These are phyloP conservation scores for Handroanthus guayacan DNA, from an alignment of 257 asterid genomes.

Conservation along the genomic window DNA sequence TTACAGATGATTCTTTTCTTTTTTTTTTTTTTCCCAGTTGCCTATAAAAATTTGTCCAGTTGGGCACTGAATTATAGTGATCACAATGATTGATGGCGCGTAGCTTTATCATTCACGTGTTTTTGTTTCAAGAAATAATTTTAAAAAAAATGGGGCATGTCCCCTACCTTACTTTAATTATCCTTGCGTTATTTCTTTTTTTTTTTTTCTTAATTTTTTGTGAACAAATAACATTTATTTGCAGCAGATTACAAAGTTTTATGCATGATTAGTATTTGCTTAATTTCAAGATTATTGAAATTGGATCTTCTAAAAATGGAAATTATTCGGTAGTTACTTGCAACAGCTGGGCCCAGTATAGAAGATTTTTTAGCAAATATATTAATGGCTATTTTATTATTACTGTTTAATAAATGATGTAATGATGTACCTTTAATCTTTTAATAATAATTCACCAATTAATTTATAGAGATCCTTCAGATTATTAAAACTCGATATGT, in stretches of 20 bases:
- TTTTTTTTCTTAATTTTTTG: not conserved
- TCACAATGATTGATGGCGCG: not conserved
- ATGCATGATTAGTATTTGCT: not conserved
- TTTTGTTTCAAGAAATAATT: too few species aligned
- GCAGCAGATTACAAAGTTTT: not conserved
- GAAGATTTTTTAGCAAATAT: too few species aligned
- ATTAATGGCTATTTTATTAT: too few species aligned
- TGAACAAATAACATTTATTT: not conserved
- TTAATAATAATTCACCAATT: too few species aligned
- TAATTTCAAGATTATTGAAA: not conserved
- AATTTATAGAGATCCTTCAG: too few species aligned
- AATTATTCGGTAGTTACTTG: too few species aligned
- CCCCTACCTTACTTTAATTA: not conserved
- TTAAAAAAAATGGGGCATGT: not conserved
- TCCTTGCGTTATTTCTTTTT: slow-evolving; percentile 8
- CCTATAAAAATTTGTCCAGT: not conserved
- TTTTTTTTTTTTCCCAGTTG: too few species aligned
- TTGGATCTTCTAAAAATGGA: not conserved
- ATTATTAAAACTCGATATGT: too few species aligned
- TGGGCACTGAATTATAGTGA: slow-evolving; percentile 31
- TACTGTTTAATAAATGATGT: too few species aligned
- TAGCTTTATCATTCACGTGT: not conserved
- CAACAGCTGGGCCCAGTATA: not conserved
- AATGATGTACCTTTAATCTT: too few species aligned
- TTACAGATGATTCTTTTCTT: slow-evolving; percentile 8